These are phyloP conservation scores for Ziziphus jujuba DNA, from an alignment of 306 rosid genomes.

Conservation along the genomic window DNA sequence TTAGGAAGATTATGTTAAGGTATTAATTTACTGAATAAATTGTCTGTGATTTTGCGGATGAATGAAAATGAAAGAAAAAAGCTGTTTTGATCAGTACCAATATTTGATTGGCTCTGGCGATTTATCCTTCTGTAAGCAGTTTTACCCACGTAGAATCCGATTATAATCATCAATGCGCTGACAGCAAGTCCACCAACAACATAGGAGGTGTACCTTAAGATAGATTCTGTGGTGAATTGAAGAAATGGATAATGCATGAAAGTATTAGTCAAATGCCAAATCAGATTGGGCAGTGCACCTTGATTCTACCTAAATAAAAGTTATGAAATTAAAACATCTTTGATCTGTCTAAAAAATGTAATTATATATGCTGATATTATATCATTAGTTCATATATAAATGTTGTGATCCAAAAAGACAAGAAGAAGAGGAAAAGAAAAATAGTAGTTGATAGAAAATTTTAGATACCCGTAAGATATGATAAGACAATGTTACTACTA, in stretches of 20 bases:
- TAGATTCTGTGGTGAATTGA: conserved; percentile 10
- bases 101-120: neutral
- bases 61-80: neutral
- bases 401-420: too few relatives aligned
- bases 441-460: too few relatives aligned
- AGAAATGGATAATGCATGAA: too few relatives aligned
- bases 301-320: too few relatives aligned
- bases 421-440: too few relatives aligned
- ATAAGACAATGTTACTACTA: too few relatives aligned
- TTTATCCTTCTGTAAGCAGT: conserved; percentile 7
- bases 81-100: neutral
- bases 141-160: conserved; percentile 29
- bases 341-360: too few relatives aligned
- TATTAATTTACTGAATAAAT: neutral
- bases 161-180: conserved; percentile 3
- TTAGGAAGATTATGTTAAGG: neutral
- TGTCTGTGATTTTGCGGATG: neutral
- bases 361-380: too few relatives aligned
- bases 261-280: neutral
- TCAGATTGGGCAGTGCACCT: neutral
- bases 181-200: conserved; percentile 15
- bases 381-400: too few relatives aligned
- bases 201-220: neutral
- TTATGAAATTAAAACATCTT: too few relatives aligned
- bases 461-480: too few relatives aligned